These are phyloP conservation scores for Cryptococcus jaspeensis DNA, from an alignment of 1,284 basidiomycete species.

Conservation along the genomic window DNA sequence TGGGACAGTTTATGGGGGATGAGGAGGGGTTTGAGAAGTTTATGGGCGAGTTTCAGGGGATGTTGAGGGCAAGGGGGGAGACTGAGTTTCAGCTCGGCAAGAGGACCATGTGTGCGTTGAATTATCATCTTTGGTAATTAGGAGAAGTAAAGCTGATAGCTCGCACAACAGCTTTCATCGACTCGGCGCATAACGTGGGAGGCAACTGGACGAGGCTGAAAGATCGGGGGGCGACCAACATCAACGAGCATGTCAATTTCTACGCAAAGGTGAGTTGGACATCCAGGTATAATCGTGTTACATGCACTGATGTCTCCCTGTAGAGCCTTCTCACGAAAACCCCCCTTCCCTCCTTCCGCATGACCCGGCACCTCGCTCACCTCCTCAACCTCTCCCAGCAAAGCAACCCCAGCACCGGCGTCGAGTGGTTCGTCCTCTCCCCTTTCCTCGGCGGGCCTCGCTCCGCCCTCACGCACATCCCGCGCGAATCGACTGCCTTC, in stretches of 20 bases:
- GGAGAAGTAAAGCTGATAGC: too few relatives aligned
- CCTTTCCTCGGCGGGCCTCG: conserved; percentile 19
- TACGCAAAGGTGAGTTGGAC: conserved; percentile 20
- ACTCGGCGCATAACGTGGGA: conserved; percentile 18
- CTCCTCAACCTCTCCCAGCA: conserved; percentile 15
- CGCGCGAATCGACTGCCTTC: conserved; percentile 5
- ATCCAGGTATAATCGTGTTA: conserved; percentile 1
- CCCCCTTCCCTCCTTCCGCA: background rate
- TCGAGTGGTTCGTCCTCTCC: conserved; percentile 22
- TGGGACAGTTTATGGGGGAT: conserved; percentile 17
- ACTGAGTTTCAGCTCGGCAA: conserved; percentile 4
- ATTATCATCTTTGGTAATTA: too few relatives aligned
- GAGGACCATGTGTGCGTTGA: conserved; percentile 9
- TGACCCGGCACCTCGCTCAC: conserved; percentile 7
- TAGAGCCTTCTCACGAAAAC: too few relatives aligned
- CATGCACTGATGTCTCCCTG: too few relatives aligned
- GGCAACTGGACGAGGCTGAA: conserved; percentile 17
- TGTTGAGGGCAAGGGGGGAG: conserved; percentile 4
- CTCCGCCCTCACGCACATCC: conserved; percentile 3
- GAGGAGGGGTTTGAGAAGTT: conserved; percentile 11
- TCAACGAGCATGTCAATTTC: conserved; percentile 23
- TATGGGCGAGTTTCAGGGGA: conserved; percentile 7
- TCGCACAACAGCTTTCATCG: conserved; percentile 6
- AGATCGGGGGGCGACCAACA: conserved; percentile 12
- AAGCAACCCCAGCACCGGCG: conserved; percentile 9